These are phyloP conservation scores for Globisporangium viniferum DNA, from an alignment of 352 stramenopile genomes.

Conservation along the genomic window DNA sequence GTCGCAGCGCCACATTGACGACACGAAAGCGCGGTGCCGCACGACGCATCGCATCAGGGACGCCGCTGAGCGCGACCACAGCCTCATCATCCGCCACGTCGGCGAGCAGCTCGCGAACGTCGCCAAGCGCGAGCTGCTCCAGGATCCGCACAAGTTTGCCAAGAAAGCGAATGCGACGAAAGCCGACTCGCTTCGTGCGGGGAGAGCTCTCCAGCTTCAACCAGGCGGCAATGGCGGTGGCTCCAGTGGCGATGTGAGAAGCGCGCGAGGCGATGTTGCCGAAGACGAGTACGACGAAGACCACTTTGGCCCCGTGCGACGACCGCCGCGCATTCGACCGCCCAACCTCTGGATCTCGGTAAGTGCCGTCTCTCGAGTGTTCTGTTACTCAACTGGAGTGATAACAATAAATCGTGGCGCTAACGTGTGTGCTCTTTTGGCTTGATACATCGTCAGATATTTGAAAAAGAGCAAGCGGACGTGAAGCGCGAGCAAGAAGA, in stretches of 20 bases:
- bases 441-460: slow-evolving; percentile 27
- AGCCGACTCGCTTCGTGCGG: not conserved
- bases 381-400: not conserved
- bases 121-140: slow-evolving; percentile 24
- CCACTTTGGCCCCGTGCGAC: slow-evolving; percentile 43
- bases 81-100: slow-evolving; percentile 61
- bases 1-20: slow-evolving; percentile 25
- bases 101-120: slow-evolving; percentile 55
- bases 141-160: slow-evolving; percentile 16
- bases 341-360: slow-evolving; percentile 57
- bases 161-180: not conserved
- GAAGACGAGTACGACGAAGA: slow-evolving; percentile 62
- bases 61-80: slow-evolving; percentile 23
- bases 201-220: not conserved
- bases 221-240: not conserved
- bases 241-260: not conserved
- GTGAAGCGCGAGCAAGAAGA: slow-evolving; percentile 53
- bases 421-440: slow-evolving; percentile 3
- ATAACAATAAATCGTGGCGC: not conserved
- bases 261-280: not conserved
- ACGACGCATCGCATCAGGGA: slow-evolving; percentile 16
- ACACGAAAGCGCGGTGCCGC: slow-evolving; percentile 32
- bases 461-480: slow-evolving; percentile 53
- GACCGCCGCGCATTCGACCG: slow-evolving; percentile 41
- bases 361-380: slow-evolving; percentile 9